Evolutionary conservation across 1,284 basidiomycete species (phyloP).

Genomic region (Fomitopsis pinicola): DNA sequence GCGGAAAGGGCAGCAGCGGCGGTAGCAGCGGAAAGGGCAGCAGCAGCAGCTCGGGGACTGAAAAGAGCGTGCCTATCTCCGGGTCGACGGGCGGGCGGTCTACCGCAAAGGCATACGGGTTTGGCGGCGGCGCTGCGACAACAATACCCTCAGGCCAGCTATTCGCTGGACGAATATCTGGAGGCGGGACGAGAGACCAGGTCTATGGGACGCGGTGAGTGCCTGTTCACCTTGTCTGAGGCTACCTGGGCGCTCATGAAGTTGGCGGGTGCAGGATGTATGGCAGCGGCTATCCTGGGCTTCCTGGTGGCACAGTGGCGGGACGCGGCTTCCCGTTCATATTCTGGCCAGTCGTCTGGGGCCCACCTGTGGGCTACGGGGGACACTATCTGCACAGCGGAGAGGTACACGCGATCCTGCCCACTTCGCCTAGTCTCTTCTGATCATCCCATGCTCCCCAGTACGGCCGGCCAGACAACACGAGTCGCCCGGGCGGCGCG

Average conservation of each 20-base stretch:
- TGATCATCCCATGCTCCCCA: conserved; percentile 22
- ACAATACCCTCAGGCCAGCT: conserved; percentile 37
- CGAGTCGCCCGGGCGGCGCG: conserved; percentile 54
- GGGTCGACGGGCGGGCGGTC: conserved; percentile 23
- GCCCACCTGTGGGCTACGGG: conserved; percentile 29
- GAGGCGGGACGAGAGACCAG: conserved; percentile 36
- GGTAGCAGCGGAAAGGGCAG: conserved; percentile 13
- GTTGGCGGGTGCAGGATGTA: conserved; percentile 35
- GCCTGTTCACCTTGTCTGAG: conserved; percentile 3
- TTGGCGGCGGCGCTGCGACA: conserved; percentile 29
- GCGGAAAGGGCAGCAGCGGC: conserved; percentile 13
- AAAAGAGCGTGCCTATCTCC: conserved; percentile 24
- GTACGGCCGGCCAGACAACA: conserved; percentile 53
- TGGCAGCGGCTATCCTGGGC: conserved; percentile 56
- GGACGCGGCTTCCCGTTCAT: conserved; percentile 49
- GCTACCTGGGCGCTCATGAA: background rate
- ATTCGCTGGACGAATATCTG: conserved; percentile 38
- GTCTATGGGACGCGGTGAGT: conserved; percentile 38
- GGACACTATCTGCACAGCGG: conserved; percentile 39
- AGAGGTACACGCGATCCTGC: conserved; percentile 29
- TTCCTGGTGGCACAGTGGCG: conserved; percentile 36
- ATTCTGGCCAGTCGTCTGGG: conserved; percentile 59
- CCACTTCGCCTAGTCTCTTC: background rate
- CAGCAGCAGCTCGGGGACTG: conserved; percentile 19
- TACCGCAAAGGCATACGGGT: conserved; percentile 32